Evolutionary conservation across 805 yeast species (phyloP).

Genomic region (Candida verbasci): DNA sequence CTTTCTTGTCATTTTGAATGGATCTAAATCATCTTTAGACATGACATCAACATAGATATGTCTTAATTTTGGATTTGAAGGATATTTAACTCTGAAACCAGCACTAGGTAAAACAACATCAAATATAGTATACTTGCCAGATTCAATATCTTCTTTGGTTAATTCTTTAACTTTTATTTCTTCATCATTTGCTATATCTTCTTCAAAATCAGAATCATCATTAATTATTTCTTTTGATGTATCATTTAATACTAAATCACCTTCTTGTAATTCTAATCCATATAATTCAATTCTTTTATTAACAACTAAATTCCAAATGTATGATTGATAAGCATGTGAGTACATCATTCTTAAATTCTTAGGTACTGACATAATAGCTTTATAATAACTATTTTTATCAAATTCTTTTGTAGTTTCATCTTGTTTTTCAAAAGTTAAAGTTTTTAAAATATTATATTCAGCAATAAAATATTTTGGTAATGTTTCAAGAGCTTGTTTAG

Average conservation of each 20-base stretch:
- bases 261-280: constrained; percentile 69
- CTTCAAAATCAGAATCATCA: constrained; percentile 49
- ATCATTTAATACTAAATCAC: constrained; percentile 65
- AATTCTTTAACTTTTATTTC: constrained; percentile 68
- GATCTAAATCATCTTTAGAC: constrained; percentile 80
- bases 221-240: constrained; percentile 17
- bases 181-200: constrained; percentile 59
- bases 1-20: constrained; percentile 76
- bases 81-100: constrained; percentile 88
- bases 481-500: constrained; percentile 55
- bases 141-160: constrained; percentile 65
- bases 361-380: constrained; percentile 85
- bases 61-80: constrained; percentile 57
- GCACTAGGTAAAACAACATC: constrained; percentile 96
- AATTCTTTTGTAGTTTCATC: constrained; percentile 40
- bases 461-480: constrained; percentile 92
- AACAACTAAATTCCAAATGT: constrained; percentile 87
- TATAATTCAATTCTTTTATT: constrained; percentile 67
- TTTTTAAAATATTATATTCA: constrained; percentile 66
- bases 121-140: constrained; percentile 57
- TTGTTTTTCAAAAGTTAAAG: constrained; percentile 50
- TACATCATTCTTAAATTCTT: constrained; percentile 91
- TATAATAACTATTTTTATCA: constrained; percentile 56
- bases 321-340: constrained; percentile 96
- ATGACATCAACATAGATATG: constrained; percentile 66